A percentile compares a stretch with the other conserved stretches of the same genome.
Evolutionary conservation across 805 yeast genomes (phyloP).

Genomic region (Suhomyces xylopsoci): DNA sequence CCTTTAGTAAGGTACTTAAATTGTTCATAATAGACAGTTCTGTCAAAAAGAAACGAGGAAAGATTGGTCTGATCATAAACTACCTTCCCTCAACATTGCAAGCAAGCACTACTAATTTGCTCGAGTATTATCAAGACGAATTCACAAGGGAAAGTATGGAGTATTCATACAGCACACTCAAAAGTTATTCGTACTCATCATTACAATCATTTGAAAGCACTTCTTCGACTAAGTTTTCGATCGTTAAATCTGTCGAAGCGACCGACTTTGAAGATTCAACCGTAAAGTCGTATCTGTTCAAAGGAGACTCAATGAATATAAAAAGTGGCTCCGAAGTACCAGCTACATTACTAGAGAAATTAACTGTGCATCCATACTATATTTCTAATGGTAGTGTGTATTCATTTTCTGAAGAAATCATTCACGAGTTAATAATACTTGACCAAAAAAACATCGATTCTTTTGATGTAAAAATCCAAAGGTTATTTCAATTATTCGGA

Average conservation of each 20-base stretch:
- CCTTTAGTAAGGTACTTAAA: neutral
- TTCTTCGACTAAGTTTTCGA: neutral
- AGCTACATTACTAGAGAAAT: conserved; percentile 2
- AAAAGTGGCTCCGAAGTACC: conserved; percentile 2
- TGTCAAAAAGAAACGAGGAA: neutral
- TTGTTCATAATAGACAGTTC: neutral
- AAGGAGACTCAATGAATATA: neutral
- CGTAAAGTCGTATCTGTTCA: conserved; percentile 3
- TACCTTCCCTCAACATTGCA: neutral
- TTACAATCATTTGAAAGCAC: neutral
- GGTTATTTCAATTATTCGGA: conserved; percentile 4
- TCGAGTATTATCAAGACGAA: conserved; percentile 3
- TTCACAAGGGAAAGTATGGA: neutral
- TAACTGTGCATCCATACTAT: conserved; percentile 7
- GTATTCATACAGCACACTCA: conserved; percentile 1
- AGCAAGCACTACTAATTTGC: neutral
- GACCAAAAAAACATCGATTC: neutral
- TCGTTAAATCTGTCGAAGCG: neutral
- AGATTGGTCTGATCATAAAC: neutral
- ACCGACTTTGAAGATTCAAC: neutral
- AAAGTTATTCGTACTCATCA: neutral
- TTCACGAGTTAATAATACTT: neutral
- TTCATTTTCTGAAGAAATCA: conserved; percentile 6
- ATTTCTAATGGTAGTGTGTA: conserved; percentile 1
- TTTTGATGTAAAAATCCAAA: conserved; percentile 3